Conservation (phyloP, 2,329 filamentous ascomycete species). For the Alternaria ventricosa region DNA sequence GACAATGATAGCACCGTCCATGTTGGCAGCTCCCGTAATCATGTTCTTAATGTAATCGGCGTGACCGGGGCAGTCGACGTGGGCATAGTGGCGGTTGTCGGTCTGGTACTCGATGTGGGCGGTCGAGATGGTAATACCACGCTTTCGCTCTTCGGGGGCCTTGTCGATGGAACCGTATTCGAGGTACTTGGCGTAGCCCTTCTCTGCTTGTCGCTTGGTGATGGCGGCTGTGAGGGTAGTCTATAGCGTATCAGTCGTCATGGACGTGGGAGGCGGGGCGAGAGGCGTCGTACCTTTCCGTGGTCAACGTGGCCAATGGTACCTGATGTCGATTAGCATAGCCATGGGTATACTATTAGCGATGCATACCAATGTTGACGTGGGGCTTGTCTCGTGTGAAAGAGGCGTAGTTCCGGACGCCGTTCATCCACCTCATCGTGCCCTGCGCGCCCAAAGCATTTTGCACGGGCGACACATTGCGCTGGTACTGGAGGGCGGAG, state of each 20-base stretch:
- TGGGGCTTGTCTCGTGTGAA: constrained; percentile 95
- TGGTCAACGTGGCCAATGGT: constrained; percentile 99
- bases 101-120: constrained; percentile 99
- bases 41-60: constrained; percentile 99
- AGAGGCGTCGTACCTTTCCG: constrained; percentile 75
- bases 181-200: constrained; percentile 91
- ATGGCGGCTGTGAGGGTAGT: constrained; percentile 98
- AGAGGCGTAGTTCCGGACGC: constrained; percentile 67
- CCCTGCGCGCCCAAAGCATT: constrained; percentile 69
- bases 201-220: constrained; percentile 96
- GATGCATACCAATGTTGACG: constrained; percentile 85
- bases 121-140: constrained; percentile 99
- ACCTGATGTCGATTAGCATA: constrained; percentile 58
- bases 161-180: constrained; percentile 99
- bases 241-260: constrained; percentile 56
- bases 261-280: constrained; percentile 17
- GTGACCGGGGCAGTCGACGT: constrained; percentile 99
- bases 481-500: constrained; percentile 72
- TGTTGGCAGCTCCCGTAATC: constrained; percentile 99
- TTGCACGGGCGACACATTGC: constrained; percentile 76
- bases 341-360: background rate
- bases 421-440: constrained; percentile 68
- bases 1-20: constrained; percentile 99
- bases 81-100: constrained; percentile 93
- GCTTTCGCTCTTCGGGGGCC: constrained; percentile 98